These are phyloP conservation scores for Ormosia emarginata DNA, from an alignment of 306 rosid genomes.

Conservation along the genomic window DNA sequence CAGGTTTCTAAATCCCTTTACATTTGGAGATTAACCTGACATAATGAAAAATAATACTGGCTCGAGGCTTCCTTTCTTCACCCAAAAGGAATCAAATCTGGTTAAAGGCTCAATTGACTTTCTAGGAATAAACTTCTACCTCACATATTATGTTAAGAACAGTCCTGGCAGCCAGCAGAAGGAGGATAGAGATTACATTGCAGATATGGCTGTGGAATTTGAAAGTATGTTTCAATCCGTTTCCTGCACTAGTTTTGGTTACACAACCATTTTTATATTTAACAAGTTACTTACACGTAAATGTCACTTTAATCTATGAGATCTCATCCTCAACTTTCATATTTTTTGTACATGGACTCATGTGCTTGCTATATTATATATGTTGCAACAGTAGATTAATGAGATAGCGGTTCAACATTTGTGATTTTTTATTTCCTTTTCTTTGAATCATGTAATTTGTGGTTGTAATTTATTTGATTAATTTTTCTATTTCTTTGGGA, in stretches of 20 bases:
- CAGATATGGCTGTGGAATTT: background rate
- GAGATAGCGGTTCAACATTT: background rate
- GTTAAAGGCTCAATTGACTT: conserved; percentile 54
- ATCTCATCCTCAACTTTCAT: background rate
- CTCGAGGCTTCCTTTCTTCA: conserved; percentile 44
- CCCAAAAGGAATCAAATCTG: conserved; percentile 22
- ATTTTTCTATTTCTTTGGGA: background rate
- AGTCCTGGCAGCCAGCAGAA: background rate
- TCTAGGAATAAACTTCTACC: conserved; percentile 37
- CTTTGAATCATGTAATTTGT: background rate
- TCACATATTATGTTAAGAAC: background rate
- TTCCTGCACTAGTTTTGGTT: background rate
- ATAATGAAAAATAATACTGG: conserved; percentile 39
- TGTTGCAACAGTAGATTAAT: background rate
- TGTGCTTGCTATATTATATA: background rate
- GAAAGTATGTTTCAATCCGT: background rate
- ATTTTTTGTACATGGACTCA: background rate
- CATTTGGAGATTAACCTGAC: conserved; percentile 50
- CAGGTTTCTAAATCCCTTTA: conserved; percentile 50
- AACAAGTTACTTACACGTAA: background rate
- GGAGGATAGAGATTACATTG: background rate
- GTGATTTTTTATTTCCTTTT: background rate
- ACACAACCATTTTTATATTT: background rate
- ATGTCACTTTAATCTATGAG: background rate
- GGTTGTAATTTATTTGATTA: background rate